Evolutionary conservation across 2,329 filamentous ascomycete genomes (phyloP).

Genomic region (Phialophora verrucosa): DNA sequence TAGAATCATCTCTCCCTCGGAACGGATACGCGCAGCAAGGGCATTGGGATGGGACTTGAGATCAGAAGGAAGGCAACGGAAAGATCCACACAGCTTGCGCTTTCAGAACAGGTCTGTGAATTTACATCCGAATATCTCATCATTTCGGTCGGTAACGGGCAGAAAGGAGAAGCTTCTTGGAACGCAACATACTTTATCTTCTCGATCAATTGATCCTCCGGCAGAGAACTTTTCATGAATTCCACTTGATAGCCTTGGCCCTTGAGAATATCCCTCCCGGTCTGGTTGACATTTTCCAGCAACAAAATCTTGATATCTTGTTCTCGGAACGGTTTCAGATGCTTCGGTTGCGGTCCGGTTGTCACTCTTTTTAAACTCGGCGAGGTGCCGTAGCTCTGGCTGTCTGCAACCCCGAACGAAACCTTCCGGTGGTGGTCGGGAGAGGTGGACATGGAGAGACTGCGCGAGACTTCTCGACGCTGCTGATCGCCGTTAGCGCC

Average conservation of each 20-base stretch:
- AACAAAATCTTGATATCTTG: slow-evolving; percentile 96
- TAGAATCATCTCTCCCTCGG: neutral
- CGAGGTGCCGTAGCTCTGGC: slow-evolving; percentile 49
- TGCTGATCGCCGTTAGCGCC: slow-evolving; percentile 20
- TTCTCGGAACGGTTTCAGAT: slow-evolving; percentile 92
- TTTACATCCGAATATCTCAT: slow-evolving; percentile 9
- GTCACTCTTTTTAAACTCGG: slow-evolving; percentile 50
- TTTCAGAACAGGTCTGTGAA: slow-evolving; percentile 9
- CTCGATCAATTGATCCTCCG: slow-evolving; percentile 92
- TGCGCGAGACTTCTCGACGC: slow-evolving; percentile 60
- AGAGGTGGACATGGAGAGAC: slow-evolving; percentile 73
- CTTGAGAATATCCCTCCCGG: slow-evolving; percentile 80
- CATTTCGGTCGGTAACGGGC: neutral
- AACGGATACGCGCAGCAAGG: neutral
- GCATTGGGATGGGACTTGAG: neutral
- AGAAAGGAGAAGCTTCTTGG: slow-evolving; percentile 1
- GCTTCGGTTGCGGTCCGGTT: slow-evolving; percentile 64
- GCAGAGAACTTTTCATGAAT: slow-evolving; percentile 82
- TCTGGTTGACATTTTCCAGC: slow-evolving; percentile 93
- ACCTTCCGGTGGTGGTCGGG: slow-evolving; percentile 62
- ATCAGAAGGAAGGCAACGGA: slow-evolving; percentile 10
- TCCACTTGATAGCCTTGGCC: slow-evolving; percentile 96
- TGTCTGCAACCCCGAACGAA: slow-evolving; percentile 38
- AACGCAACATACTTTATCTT: slow-evolving; percentile 77
- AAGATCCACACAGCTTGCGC: slow-evolving; percentile 7